Conservation (phyloP, 768 basidiomycete genomes). For the Tulasnella sp. region DNA sequence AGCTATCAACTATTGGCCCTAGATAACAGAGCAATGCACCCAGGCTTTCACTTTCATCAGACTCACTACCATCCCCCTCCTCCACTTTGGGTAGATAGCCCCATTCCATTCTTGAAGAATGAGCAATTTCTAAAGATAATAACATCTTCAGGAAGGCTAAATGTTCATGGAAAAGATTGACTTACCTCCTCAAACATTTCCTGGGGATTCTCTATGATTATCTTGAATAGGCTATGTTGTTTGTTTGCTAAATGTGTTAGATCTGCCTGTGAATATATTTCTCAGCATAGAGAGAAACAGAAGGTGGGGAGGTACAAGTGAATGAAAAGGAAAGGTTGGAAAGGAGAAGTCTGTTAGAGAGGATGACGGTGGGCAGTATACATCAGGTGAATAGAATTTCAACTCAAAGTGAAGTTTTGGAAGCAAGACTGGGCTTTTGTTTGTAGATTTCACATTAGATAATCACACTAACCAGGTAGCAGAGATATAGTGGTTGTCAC, state of each 20-base stretch:
- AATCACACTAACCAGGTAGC: no score
- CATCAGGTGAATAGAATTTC: slow-evolving; percentile 58
- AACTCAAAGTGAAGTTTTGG: slow-evolving; percentile 28
- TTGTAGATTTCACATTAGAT: no score
- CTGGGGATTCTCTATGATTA: neutral
- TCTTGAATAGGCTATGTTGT: slow-evolving; percentile 25
- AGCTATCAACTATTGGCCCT: neutral
- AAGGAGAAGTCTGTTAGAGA: slow-evolving; percentile 33
- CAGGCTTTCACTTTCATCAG: neutral
- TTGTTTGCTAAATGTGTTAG: no score
- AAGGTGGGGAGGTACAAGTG: slow-evolving; percentile 39
- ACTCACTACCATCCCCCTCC: neutral
- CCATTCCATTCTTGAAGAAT: neutral
- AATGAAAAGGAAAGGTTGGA: slow-evolving; percentile 39
- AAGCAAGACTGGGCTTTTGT: no score
- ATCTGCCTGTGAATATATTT: no score
- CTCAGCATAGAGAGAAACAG: no score
- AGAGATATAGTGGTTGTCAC: no score
- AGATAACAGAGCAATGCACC: neutral
- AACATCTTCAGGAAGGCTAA: no score
- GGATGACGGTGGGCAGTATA: slow-evolving; percentile 34
- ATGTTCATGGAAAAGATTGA: no score
- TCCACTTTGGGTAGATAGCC: neutral
- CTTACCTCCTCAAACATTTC: no score
- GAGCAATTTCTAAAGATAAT: no score